A percentile compares a stretch with the other conserved stretches of the same genome.
phyloP scores from a whole-genome alignment of 2,329 filamentous ascomycete genomes.

The Ophiostoma sp. region DNA sequence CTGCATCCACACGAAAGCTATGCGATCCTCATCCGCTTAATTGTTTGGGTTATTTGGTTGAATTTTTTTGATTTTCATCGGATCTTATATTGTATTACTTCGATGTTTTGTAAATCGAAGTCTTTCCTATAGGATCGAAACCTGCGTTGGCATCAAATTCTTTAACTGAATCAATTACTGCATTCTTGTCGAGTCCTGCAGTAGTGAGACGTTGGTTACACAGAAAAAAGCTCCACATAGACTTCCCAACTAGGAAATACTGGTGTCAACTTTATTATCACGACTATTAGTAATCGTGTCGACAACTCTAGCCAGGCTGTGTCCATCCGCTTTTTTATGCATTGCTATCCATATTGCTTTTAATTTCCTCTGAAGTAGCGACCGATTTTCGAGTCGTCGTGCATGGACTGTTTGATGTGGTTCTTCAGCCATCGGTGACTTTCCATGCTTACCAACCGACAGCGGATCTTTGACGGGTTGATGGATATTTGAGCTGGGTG shows the following conservation, averaged over 20 bases:
- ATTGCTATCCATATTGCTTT: neutral
- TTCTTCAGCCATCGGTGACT: neutral
- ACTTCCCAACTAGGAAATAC: neutral
- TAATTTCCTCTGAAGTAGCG: neutral
- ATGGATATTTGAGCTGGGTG: neutral
- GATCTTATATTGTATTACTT: no score
- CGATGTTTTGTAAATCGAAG: neutral
- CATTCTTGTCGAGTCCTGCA: neutral
- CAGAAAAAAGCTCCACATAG: neutral
- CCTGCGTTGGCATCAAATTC: neutral
- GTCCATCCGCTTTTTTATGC: neutral
- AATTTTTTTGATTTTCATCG: neutral
- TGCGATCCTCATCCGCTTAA: slow-evolving; percentile 43
- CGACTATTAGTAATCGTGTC: neutral
- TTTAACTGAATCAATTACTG: neutral
- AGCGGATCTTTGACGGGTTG: neutral
- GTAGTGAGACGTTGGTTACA: neutral
- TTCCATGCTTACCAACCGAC: slow-evolving; percentile 12
- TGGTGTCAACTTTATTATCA: neutral
- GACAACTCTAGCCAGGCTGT: neutral
- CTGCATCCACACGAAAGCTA: slow-evolving; percentile 41
- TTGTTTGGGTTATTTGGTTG: neutral
- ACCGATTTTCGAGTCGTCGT: neutral
- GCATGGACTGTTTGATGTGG: neutral
- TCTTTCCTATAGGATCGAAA: no score